phyloP scores from a whole-genome alignment of 306 rosid genomes.

The Nissolia schottii region DNA sequence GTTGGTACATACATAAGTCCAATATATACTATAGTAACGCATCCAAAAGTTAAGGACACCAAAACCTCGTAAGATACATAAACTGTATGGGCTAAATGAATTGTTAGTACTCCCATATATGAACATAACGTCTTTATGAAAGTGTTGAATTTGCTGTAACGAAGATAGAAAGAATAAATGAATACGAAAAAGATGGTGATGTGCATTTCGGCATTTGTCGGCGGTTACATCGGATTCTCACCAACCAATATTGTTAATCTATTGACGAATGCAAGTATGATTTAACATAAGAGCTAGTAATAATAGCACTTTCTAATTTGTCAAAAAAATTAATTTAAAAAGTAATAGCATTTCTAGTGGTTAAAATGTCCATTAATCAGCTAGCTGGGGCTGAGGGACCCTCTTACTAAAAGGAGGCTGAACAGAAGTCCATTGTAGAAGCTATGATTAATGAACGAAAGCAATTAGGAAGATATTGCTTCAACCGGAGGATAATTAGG shows the following conservation, averaged over 20 bases:
- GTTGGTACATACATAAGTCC: neutral
- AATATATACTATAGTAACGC: neutral
- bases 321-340: no score
- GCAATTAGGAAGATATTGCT: neutral
- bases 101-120: neutral
- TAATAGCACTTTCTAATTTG: no score
- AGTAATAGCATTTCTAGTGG: conserved; percentile 20
- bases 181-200: neutral
- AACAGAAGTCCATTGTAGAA: neutral
- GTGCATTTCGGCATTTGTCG: conserved; percentile 23
- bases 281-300: conserved; percentile 18
- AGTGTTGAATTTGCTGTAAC: neutral
- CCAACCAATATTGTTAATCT: conserved; percentile 18
- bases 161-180: conserved; percentile 21
- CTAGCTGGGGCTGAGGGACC: conserved; percentile 12
- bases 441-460: neutral
- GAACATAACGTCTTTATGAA: neutral
- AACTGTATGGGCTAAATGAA: neutral
- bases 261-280: conserved; percentile 19
- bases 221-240: conserved; percentile 28
- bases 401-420: neutral
- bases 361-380: conserved; percentile 34
- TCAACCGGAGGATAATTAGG: neutral
- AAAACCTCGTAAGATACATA: neutral
- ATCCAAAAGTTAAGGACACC: neutral